Conservation (phyloP, 225 moss, liverwort and hornwort species). For the Takakia lepidozioides region DNA sequence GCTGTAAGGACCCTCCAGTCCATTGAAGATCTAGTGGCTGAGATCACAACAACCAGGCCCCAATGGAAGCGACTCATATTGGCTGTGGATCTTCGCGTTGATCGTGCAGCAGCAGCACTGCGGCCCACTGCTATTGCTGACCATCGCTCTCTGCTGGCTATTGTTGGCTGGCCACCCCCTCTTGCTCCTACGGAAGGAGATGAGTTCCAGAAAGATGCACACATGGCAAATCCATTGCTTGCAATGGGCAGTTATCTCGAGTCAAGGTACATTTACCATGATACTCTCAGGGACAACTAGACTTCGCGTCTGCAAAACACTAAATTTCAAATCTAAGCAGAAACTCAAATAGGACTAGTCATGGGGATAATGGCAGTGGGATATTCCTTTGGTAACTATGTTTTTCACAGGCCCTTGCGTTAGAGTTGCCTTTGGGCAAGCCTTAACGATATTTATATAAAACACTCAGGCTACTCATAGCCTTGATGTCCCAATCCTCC, state of each 20-base stretch:
- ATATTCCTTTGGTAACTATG: too few species aligned
- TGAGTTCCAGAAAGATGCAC: constrained; percentile 22
- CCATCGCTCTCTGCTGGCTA: constrained; percentile 43
- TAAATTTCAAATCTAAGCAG: too few species aligned
- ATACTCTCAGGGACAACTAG: too few species aligned
- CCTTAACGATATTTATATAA: too few species aligned
- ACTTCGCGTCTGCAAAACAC: not conserved
- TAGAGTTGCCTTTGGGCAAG: too few species aligned
- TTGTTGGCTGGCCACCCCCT: constrained; percentile 84
- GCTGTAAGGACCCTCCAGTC: constrained; percentile 55
- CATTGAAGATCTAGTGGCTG: constrained; percentile 42
- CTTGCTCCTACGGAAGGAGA: constrained; percentile 45
- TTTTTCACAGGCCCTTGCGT: too few species aligned
- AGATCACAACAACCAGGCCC: constrained; percentile 18
- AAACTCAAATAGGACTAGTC: too few species aligned
- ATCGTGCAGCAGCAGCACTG: constrained; percentile 73
- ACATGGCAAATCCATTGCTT: constrained; percentile 60
- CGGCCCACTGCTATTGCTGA: constrained; percentile 69
- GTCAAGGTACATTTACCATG: constrained; percentile 22
- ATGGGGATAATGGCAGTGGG: too few species aligned
- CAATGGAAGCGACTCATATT: constrained; percentile 51
- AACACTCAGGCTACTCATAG: too few species aligned
- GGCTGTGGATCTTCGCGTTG: constrained; percentile 73
- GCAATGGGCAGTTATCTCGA: constrained; percentile 54
- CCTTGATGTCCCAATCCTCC: too few species aligned